Base-by-base conservation (phyloP, 805 yeast species). In the Myxozyma melibiosi region DNA sequence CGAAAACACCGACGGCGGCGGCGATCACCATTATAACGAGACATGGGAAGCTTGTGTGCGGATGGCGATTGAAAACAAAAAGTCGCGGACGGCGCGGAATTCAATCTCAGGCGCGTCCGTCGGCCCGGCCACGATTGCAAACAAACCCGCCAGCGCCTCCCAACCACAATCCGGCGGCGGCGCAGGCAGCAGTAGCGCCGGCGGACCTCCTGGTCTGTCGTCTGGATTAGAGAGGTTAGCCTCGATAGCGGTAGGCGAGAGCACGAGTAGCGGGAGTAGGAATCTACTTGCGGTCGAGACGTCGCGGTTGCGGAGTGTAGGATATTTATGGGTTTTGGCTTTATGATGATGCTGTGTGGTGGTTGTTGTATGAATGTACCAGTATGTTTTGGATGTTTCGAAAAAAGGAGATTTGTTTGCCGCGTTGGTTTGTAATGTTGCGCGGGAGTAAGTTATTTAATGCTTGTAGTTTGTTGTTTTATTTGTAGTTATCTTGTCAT, bases 231-330 rank as follows among this genome's bases (percentile, higher is more conserved):
- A 62, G 35, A 46, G 58, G 13, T 45, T 62, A 9, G 65, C 65
- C 5, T 58, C 64, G 38, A 40, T 62, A 22, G 65, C 65, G 5
- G 65, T 56, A 24, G 60, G 62, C 34, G 57, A 57, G 42, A 28
- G 45, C 14, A 39, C 45, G 14, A 34, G 43, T n/a, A 30, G 39
- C n/a, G 51, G 46, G 8, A 41, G 50, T 14, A 3, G 37, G 24
- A 40, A 25, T n/a, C 22, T 52, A 34, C 18, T 43, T 8, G 54
- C 45, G 9, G 45, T 22, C 22, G 61, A 57, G 18, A 48, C 50
- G 9, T 35, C 50, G n/a, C 42, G 42, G 20, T 27, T 55, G n/a
- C 25, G 55, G 31, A 33, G 48, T 25, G 31, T 53, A 34, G 62
- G 59, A 28, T 54, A 58, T 58, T 33, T 53, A 22, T 44, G 52